phyloP scores from a whole-genome alignment of 2,329 filamentous ascomycete genomes.

The Trichophyton simii region DNA sequence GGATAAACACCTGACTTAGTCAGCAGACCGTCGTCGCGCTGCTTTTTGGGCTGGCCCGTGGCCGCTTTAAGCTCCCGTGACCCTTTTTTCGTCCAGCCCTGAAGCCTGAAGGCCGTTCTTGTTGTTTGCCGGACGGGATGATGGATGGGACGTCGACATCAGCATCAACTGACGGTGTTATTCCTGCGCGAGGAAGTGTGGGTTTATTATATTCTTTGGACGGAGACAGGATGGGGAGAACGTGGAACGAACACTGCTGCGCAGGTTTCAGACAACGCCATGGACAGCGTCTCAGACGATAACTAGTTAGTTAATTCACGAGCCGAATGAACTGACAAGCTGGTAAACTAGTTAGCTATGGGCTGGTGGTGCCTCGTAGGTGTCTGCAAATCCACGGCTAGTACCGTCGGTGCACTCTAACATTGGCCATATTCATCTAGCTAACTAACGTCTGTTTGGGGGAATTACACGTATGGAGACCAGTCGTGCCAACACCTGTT shows the following conservation, averaged over 20 bases:
- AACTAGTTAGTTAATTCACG: too few species aligned
- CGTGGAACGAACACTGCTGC: too few species aligned
- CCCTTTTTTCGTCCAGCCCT: background rate
- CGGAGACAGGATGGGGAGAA: too few species aligned
- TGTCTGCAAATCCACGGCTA: background rate
- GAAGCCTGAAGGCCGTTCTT: background rate
- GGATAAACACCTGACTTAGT: conserved; percentile 1
- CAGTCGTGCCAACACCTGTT: conserved; percentile 1
- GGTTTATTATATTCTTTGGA: too few species aligned
- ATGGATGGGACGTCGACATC: background rate
- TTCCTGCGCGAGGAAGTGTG: too few species aligned
- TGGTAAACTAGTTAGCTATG: too few species aligned
- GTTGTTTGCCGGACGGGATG: background rate
- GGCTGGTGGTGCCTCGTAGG: too few species aligned
- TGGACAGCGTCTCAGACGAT: too few species aligned
- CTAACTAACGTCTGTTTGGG: background rate
- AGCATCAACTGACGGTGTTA: too few species aligned
- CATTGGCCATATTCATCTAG: background rate
- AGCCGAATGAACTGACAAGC: too few species aligned
- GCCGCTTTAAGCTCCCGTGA: background rate
- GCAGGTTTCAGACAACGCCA: too few species aligned
- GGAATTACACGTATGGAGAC: background rate
- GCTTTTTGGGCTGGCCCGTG: background rate
- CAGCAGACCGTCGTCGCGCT: background rate
- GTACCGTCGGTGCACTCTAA: background rate